Percentiles rank a stretch among this genome's conserved stretches.
Conservation (phyloP, 139 green algal species). For the Bryopsis sp. region DNA sequence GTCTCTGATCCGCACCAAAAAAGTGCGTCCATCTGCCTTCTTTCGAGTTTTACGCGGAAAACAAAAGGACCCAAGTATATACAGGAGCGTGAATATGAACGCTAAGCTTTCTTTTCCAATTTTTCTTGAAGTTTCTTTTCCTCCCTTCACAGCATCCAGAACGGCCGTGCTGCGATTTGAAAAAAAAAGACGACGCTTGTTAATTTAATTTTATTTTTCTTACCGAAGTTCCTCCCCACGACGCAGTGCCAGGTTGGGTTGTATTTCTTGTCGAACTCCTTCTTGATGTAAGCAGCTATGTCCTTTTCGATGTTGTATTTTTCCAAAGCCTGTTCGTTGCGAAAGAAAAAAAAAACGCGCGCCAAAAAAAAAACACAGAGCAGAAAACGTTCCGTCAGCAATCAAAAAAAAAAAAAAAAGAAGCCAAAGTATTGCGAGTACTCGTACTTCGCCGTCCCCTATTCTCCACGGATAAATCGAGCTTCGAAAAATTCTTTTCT, state of each 20-base stretch:
- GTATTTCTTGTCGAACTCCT: slow-evolving; percentile 98
- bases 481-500: too few relatives aligned
- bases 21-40: too few relatives aligned
- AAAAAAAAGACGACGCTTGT: slow-evolving; percentile 18
- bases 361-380: neutral
- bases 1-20: too few relatives aligned
- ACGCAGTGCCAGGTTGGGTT: slow-evolving; percentile 98
- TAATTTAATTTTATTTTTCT: slow-evolving; percentile 10
- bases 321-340: slow-evolving; percentile 70
- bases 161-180: neutral
- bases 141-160: slow-evolving; percentile 12
- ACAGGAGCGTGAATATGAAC: neutral
- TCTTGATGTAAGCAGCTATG: slow-evolving; percentile 97
- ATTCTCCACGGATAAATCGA: too few relatives aligned
- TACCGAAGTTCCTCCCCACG: slow-evolving; percentile 93
- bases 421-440: too few relatives aligned
- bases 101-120: neutral
- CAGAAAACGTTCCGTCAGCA: slow-evolving; percentile 2
- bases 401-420: slow-evolving; percentile 13
- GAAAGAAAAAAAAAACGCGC: neutral
- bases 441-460: too few relatives aligned
- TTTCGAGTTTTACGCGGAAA: too few relatives aligned
- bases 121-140: too few relatives aligned
- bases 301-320: slow-evolving; percentile 98
- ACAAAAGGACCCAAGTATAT: slow-evolving; percentile 2